A percentile compares a stretch with the other conserved stretches of the same genome.
Conservation (phyloP, 1,139 yeast species). For the Pichia sp. region DNA sequence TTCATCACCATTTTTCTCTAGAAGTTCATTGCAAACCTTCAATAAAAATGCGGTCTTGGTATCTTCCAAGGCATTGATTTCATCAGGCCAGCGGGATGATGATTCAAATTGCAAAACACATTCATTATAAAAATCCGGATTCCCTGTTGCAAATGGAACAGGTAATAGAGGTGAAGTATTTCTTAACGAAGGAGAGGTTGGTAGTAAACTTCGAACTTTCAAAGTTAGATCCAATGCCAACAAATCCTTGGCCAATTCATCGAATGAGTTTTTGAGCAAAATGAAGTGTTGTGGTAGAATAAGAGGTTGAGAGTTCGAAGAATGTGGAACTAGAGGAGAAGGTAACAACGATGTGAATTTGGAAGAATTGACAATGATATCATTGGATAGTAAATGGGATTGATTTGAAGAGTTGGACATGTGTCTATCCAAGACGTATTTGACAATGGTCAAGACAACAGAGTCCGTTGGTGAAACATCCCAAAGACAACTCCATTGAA, state of each 20-base stretch:
- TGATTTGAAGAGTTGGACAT: constrained; percentile 30
- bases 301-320: constrained; percentile 49
- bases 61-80: constrained; percentile 74
- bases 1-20: constrained; percentile 38
- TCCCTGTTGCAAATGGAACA: constrained; percentile 72
- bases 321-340: constrained; percentile 50
- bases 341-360: constrained; percentile 53
- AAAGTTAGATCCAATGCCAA: constrained; percentile 58
- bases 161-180: constrained; percentile 74
- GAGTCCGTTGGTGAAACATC: constrained; percentile 48
- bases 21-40: constrained; percentile 54
- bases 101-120: constrained; percentile 82
- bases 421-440: constrained; percentile 61
- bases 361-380: constrained; percentile 39
- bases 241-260: constrained; percentile 53
- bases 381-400: constrained; percentile 38
- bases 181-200: constrained; percentile 69
- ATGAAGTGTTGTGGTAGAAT: constrained; percentile 49
- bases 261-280: constrained; percentile 59
- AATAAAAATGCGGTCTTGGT: constrained; percentile 86
- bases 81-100: constrained; percentile 95
- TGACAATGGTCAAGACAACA: constrained; percentile 60
- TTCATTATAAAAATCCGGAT: constrained; percentile 78
- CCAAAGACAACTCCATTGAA: constrained; percentile 91
- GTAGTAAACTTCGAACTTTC: constrained; percentile 62